These are phyloP conservation scores for Solanum hybrid DNA, from an alignment of 305 asterid species.

Conservation along the genomic window DNA sequence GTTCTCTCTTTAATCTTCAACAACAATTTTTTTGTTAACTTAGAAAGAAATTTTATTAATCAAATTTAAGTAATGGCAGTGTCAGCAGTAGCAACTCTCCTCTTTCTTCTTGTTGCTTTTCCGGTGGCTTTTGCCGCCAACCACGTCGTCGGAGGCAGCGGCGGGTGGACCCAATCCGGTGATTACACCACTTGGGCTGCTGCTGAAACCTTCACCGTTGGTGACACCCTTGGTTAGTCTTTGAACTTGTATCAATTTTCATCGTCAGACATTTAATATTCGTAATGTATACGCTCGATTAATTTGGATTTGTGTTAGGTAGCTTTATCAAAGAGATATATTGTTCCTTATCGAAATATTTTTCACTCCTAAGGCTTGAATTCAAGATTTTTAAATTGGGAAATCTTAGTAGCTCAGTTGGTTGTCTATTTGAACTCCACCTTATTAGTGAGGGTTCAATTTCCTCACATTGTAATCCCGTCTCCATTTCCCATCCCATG, in stretches of 20 bases:
- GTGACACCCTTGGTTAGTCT: constrained; percentile 15
- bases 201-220: constrained; percentile 8
- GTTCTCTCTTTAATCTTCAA: not conserved
- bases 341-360: not conserved
- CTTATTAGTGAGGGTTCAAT: too few relatives aligned
- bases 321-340: not conserved
- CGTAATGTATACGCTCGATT: not conserved
- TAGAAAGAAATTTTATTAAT: not conserved
- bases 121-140: constrained; percentile 6
- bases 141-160: constrained; percentile 7
- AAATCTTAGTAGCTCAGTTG: not conserved
- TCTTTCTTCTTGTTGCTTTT: not conserved
- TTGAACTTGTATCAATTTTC: not conserved
- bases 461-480: not conserved
- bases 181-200: constrained; percentile 13
- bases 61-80: not conserved
- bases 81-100: not conserved
- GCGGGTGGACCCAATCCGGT: not conserved
- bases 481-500: not conserved
- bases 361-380: not conserved
- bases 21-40: not conserved
- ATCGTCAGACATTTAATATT: not conserved
- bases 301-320: not conserved
- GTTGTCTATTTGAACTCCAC: not conserved
- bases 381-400: not conserved